Evolutionary conservation across 257 asterid genomes (phyloP).

Genomic region (Rauvolfia tetraphylla): DNA sequence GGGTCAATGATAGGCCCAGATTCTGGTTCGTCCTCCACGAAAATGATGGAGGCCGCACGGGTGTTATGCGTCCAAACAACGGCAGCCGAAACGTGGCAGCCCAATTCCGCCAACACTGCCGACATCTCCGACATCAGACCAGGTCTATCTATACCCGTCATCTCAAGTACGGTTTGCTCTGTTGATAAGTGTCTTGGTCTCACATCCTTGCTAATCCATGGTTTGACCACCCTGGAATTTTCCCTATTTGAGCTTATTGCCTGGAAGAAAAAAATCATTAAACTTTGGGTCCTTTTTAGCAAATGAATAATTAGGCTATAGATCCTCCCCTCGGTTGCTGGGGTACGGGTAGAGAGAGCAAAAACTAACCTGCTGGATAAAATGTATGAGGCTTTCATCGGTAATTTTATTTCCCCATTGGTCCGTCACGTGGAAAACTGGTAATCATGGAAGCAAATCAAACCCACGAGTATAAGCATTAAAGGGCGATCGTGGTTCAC

Average conservation of each 20-base stretch:
- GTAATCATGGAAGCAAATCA: constrained; percentile 25
- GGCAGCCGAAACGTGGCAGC: constrained; percentile 68
- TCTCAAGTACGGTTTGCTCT: constrained; percentile 66
- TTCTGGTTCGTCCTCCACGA: constrained; percentile 43
- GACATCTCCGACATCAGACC: constrained; percentile 87
- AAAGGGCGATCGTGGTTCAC: too few species aligned
- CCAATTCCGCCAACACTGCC: constrained; percentile 68
- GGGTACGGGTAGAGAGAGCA: too few species aligned
- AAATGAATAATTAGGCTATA: too few species aligned
- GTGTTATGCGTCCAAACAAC: constrained; percentile 86
- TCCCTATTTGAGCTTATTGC: constrained; percentile 51
- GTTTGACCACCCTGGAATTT: constrained; percentile 27
- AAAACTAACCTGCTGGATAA: constrained; percentile 59
- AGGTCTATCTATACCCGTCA: constrained; percentile 76
- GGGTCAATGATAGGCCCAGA: constrained; percentile 47
- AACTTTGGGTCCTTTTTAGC: too few species aligned
- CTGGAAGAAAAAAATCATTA: constrained; percentile 24
- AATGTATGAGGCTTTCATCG: constrained; percentile 48
- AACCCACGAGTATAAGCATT: neutral
- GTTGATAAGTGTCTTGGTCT: constrained; percentile 33
- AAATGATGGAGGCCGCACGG: constrained; percentile 67
- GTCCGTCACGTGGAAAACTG: constrained; percentile 90
- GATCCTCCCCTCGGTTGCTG: too few species aligned
- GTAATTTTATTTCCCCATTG: constrained; percentile 66
- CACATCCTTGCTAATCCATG: constrained; percentile 18